These are phyloP conservation scores for Gossypium mustelinum DNA, from an alignment of 345 rosid genomes.

Conservation along the genomic window DNA sequence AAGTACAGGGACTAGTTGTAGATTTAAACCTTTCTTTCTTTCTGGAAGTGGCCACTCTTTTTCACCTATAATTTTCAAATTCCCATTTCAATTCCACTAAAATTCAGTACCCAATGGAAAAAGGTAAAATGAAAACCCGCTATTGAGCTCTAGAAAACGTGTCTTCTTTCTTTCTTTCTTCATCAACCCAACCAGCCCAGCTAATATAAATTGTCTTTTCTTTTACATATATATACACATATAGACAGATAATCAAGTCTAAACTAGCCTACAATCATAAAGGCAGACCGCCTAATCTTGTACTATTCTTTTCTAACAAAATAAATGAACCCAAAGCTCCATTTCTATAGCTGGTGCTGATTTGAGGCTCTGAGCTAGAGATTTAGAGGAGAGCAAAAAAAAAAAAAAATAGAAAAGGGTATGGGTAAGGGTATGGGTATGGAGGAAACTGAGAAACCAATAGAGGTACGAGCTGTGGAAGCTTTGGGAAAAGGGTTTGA, in stretches of 20 bases:
- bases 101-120: not conserved
- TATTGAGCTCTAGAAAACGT: constrained; percentile 8
- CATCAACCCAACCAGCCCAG: not conserved
- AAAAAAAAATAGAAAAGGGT: too few species aligned
- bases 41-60: not conserved
- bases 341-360: not conserved
- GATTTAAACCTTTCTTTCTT: not conserved
- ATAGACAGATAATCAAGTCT: not conserved
- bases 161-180: not conserved
- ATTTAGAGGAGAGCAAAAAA: not conserved
- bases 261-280: not conserved
- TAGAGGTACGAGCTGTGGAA: constrained; percentile 39
- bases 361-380: not conserved
- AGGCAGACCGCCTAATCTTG: not conserved
- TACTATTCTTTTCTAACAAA: not conserved
- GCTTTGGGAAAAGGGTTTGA: constrained; percentile 61
- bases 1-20: too few species aligned
- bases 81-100: not conserved
- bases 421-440: not conserved
- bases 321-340: not conserved
- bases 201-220: not conserved
- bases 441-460: constrained; percentile 24
- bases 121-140: not conserved
- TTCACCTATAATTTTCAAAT: not conserved
- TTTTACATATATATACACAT: not conserved